Evolutionary conservation across 2,329 filamentous ascomycete species (phyloP), one percentile per base, ranked within the genome.

Genomic region (Mycocentrospora acerina): DNA sequence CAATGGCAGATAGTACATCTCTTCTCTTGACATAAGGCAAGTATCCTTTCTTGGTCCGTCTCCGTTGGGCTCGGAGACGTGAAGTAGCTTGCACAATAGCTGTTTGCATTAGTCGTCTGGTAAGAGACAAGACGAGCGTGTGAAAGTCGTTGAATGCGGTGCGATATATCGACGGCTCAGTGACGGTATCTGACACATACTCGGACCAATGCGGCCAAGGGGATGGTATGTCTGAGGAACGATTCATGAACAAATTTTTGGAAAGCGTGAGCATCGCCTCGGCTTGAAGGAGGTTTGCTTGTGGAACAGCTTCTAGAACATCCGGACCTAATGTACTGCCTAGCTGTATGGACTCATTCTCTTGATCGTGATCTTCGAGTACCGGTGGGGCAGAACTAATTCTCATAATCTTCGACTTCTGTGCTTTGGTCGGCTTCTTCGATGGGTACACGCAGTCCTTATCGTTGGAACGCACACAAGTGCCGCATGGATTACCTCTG

Each of bases 141-240:
- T 90, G 77, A 29, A 95, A 84, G 52, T 93, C 88, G 4, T 80
- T 76, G n/a, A 94, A 76, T 0, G 86, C 82, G 2, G 87, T 90
- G 6, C 82, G 79, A 51, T 85, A 82, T 15, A 95, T 79, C 0
- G 85, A 81, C 0, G 90, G 90, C 3, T 72, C 72, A 39, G 36
- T 33, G 7, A 53, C 46, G 14, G 55, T 37, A 7, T 59, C 58
- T 1, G 55, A 55, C 4, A 37, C 46, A 15, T 56, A 55, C 24
- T 53, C 48, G 7, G 51, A 52, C 71, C 72, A 55, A 29, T 66
- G 59, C 10, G 51, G 51, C 51, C 53, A 61, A 4, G 53, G 59
- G 41, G 59, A 59, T 8, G 54, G 37, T 11, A 57, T 35, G 10
- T 41, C 48, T 11, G 54, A 46, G 10, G 56, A 59, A 24, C 55